A percentile compares a stretch with the other conserved stretches of the same genome.
Conservation (phyloP, 2,329 filamentous ascomycete species). For the Alternaria gansuensis region DNA sequence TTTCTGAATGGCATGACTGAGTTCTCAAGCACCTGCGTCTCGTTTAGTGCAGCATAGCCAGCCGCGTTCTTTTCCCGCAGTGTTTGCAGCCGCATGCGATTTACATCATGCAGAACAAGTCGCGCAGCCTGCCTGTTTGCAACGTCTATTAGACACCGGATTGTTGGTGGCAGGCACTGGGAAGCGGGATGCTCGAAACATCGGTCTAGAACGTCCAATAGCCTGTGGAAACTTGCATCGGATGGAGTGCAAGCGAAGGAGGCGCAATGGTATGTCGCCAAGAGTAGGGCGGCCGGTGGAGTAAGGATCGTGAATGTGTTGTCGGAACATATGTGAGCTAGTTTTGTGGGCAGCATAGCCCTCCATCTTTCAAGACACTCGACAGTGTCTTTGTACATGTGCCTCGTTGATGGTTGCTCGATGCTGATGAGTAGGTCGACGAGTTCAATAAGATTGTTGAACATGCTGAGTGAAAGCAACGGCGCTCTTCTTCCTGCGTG, state of each 20-base stretch:
- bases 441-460: constrained; percentile 59
- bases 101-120: constrained; percentile 23
- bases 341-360: constrained; percentile 35
- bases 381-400: constrained; percentile 33
- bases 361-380: constrained; percentile 53
- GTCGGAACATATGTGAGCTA: constrained; percentile 33
- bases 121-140: constrained; percentile 28
- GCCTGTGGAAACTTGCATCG: constrained; percentile 27
- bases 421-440: constrained; percentile 36
- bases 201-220: constrained; percentile 39
- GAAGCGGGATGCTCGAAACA: constrained; percentile 32
- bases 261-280: constrained; percentile 39
- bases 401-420: constrained; percentile 2
- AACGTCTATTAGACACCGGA: constrained; percentile 38
- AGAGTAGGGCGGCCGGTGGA: constrained; percentile 43
- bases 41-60: constrained; percentile 22
- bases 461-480: constrained; percentile 61
- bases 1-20: constrained; percentile 12
- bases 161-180: constrained; percentile 40
- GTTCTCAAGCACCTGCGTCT: constrained; percentile 5
- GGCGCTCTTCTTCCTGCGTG: constrained; percentile 37
- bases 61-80: constrained; percentile 25
- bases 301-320: constrained; percentile 26
- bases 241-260: constrained; percentile 36
- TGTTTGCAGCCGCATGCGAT: constrained; percentile 31